phyloP scores from a whole-genome alignment of 2,329 filamentous ascomycete species.

The Fusarium buharicum region DNA sequence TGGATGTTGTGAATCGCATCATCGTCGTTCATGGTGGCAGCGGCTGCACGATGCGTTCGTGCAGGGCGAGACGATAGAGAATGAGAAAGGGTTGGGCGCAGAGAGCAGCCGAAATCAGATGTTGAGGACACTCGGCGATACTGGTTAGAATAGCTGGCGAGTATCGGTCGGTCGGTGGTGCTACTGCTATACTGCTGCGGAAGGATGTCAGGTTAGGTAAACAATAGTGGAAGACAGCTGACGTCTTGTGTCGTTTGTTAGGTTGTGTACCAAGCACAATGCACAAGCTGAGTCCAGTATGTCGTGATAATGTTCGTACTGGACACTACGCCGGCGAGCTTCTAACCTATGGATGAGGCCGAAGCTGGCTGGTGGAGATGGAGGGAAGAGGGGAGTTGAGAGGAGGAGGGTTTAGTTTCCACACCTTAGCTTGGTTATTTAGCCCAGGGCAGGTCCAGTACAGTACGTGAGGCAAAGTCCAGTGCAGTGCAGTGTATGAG shows the following conservation, averaged over 20 bases:
- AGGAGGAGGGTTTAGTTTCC: constrained; percentile 27
- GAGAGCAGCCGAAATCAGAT: constrained; percentile 31
- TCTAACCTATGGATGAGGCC: constrained; percentile 31
- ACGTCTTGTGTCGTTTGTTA: constrained; percentile 26
- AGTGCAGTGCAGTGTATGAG: not conserved
- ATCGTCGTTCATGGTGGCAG: constrained; percentile 70
- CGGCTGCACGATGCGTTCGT: constrained; percentile 54
- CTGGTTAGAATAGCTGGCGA: constrained; percentile 25
- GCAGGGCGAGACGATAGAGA: constrained; percentile 46
- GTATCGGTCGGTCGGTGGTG: constrained; percentile 14
- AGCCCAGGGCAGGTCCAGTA: constrained; percentile 13
- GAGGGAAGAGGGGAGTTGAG: constrained; percentile 24
- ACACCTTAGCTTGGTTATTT: constrained; percentile 19
- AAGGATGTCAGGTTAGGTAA: not conserved
- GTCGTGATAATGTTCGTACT: constrained; percentile 13
- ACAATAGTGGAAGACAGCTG: constrained; percentile 15
- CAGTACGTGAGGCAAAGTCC: no score
- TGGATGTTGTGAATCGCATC: constrained; percentile 81
- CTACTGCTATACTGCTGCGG: not conserved
- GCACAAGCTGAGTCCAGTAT: constrained; percentile 16
- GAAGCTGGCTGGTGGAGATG: constrained; percentile 34
- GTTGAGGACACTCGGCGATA: constrained; percentile 24
- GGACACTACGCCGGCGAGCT: constrained; percentile 26
- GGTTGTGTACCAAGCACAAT: constrained; percentile 24
- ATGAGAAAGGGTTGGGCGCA: constrained; percentile 20